Evolutionary conservation across 2,329 filamentous ascomycete species (phyloP).

Genomic region (Aspergillus neoniger): DNA sequence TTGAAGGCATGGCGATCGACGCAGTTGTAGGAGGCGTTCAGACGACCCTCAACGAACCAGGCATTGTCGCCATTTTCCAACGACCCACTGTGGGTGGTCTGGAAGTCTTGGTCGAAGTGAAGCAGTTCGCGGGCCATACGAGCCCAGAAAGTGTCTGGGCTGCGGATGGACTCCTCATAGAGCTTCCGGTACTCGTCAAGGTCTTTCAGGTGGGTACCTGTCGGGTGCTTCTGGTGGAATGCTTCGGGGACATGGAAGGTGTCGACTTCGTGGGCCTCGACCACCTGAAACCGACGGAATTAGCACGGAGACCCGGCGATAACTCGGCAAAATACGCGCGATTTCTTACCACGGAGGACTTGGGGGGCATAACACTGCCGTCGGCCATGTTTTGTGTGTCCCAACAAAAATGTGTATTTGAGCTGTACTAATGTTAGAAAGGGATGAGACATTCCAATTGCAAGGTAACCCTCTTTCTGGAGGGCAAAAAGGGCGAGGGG

Average conservation of each 20-base stretch:
- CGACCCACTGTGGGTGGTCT: constrained; percentile 79
- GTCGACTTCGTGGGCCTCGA: constrained; percentile 51
- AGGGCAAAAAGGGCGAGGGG: neutral
- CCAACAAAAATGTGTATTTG: constrained; percentile 11
- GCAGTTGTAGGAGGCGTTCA: constrained; percentile 97
- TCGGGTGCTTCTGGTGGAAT: constrained; percentile 61
- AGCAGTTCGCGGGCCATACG: constrained; percentile 82
- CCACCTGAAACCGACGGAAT: constrained; percentile 34
- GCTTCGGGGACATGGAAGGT: constrained; percentile 59
- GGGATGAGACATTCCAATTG: neutral
- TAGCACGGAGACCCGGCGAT: constrained; percentile 13
- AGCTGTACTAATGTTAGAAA: neutral
- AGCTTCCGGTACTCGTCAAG: constrained; percentile 65
- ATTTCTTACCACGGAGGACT: constrained; percentile 45
- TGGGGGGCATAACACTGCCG: constrained; percentile 35
- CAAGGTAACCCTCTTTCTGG: neutral
- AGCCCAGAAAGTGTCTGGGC: constrained; percentile 89
- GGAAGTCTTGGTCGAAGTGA: constrained; percentile 86
- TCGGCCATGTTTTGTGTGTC: constrained; percentile 39
- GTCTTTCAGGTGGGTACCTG: constrained; percentile 60
- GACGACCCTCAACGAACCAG: constrained; percentile 90
- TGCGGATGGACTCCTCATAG: constrained; percentile 81
- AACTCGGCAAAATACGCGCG: constrained; percentile 1
- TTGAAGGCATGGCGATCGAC: constrained; percentile 96
- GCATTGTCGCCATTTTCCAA: constrained; percentile 79